phyloP scores from a whole-genome alignment of 352 stramenopile species.

The Pythium coloratum region DNA sequence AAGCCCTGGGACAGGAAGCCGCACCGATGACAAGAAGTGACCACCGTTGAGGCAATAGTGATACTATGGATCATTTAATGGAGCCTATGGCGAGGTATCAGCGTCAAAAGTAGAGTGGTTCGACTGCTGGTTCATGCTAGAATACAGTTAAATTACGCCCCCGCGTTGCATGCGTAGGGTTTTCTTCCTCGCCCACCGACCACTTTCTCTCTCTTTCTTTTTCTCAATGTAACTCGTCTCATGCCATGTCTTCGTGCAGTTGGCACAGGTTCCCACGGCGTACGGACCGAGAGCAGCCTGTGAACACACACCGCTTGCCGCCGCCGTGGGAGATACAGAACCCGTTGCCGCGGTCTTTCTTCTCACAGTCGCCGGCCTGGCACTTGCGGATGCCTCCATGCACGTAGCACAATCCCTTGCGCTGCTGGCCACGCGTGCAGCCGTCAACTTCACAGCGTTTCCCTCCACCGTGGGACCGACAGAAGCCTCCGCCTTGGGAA shows the following conservation, averaged over 20 bases:
- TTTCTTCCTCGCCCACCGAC: not conserved
- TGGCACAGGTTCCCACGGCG: slow-evolving; percentile 60
- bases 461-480: slow-evolving; percentile 72
- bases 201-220: too few species aligned
- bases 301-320: slow-evolving; percentile 50
- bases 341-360: slow-evolving; percentile 84
- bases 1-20: not conserved
- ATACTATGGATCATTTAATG: too few species aligned
- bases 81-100: not conserved
- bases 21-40: too few species aligned
- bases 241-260: slow-evolving; percentile 40
- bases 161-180: too few species aligned
- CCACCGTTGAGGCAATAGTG: too few species aligned
- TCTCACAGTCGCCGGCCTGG: slow-evolving; percentile 70
- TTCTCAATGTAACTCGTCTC: not conserved
- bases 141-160: not conserved
- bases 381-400: slow-evolving; percentile 85
- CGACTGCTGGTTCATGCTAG: not conserved
- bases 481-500: slow-evolving; percentile 79
- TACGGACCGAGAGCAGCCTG: slow-evolving; percentile 51
- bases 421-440: slow-evolving; percentile 72
- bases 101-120: not conserved
- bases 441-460: slow-evolving; percentile 79
- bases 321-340: slow-evolving; percentile 72
- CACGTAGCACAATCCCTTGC: slow-evolving; percentile 83